A percentile compares a stretch with the other conserved stretches of the same genome.
These are phyloP conservation scores for Ceratocystis eucalypticola DNA, from an alignment of 2,329 filamentous ascomycete genomes.

Conservation along the genomic window DNA sequence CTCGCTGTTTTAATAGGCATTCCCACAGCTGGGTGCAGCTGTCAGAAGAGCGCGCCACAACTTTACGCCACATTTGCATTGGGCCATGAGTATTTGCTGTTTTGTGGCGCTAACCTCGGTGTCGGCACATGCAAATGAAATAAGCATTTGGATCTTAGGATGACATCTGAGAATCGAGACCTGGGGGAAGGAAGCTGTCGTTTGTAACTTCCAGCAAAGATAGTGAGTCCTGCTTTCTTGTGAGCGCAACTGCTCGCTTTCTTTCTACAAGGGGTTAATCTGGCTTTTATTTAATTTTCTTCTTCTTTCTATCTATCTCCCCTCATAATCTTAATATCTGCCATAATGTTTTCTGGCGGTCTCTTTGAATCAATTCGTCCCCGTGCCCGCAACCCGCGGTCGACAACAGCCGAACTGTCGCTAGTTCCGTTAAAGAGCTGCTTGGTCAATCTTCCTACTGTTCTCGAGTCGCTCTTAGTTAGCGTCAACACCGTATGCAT, in stretches of 20 bases:
- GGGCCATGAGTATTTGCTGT: not conserved
- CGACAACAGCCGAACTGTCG: slow-evolving; percentile 68
- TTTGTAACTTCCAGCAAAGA: not conserved
- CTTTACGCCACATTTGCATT: not conserved
- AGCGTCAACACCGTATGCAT: slow-evolving; percentile 73
- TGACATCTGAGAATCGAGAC: not conserved
- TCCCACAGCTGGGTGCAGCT: not conserved
- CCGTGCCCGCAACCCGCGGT: slow-evolving; percentile 37
- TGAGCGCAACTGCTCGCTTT: not conserved
- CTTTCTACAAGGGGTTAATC: not conserved
- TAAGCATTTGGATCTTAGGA: not conserved
- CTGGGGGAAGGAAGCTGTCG: not conserved
- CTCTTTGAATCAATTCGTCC: slow-evolving; percentile 18
- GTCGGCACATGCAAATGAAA: slow-evolving; percentile 16
- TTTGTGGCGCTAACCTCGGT: slow-evolving; percentile 18
- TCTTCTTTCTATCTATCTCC: not conserved
- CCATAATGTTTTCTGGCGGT: slow-evolving; percentile 16
- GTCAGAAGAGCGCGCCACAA: not conserved
- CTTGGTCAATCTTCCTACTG: slow-evolving; percentile 78
- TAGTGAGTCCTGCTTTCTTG: not conserved
- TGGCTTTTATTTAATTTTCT: not conserved
- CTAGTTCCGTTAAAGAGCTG: slow-evolving; percentile 86
- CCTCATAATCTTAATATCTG: not conserved
- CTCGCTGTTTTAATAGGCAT: not conserved
- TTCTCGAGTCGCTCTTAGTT: slow-evolving; percentile 69